Conservation (phyloP, 192 early-diverging fungal genomes). For the Linderina pennispora region DNA sequence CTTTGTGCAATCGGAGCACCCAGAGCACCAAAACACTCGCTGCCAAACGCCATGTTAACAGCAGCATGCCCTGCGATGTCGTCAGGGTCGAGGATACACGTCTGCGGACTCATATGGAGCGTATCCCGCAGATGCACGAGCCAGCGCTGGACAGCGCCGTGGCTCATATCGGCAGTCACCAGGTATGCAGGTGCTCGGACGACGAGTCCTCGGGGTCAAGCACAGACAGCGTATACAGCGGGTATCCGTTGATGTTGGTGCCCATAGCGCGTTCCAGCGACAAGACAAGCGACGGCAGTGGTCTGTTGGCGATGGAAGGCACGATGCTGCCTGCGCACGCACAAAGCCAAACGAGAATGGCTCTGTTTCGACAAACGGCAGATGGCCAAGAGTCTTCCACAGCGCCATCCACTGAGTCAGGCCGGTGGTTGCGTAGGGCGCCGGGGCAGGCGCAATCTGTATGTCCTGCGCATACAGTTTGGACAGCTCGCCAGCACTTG, state of each 20-base stretch:
- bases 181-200: background rate
- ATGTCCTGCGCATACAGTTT: too few relatives aligned
- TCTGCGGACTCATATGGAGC: background rate
- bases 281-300: background rate
- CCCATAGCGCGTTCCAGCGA: background rate
- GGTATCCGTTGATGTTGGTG: background rate
- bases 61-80: background rate
- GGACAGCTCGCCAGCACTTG: too few relatives aligned
- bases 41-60: background rate
- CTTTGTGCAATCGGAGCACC: background rate
- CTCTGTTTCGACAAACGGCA: background rate
- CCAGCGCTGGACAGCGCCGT: background rate
- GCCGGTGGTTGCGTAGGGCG: too few relatives aligned
- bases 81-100: background rate
- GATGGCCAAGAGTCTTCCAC: background rate
- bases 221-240: background rate
- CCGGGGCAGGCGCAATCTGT: too few relatives aligned
- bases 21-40: background rate
- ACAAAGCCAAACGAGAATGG: background rate
- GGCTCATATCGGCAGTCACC: background rate
- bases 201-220: background rate
- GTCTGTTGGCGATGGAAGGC: background rate
- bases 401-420: background rate
- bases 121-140: background rate
- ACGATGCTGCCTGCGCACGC: background rate